Evolutionary conservation across 306 rosid genomes (phyloP).

Genomic region (Carpinus fangiana): DNA sequence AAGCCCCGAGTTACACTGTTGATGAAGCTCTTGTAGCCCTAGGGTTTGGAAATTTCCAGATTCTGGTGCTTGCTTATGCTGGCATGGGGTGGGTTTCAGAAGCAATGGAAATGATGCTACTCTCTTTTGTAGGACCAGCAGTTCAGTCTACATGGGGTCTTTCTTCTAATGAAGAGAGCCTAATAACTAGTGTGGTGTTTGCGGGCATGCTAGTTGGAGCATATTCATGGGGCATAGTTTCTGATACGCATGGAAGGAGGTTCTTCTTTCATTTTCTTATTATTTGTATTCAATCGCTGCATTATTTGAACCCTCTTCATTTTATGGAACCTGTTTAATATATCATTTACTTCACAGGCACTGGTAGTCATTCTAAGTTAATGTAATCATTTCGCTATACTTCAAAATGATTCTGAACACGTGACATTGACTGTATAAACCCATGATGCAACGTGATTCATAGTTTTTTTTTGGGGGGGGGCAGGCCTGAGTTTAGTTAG

Average conservation of each 20-base stretch:
- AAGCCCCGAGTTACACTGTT: slow-evolving; percentile 50
- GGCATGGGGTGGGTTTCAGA: slow-evolving; percentile 97
- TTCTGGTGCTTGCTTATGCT: slow-evolving; percentile 80
- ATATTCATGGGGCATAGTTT: slow-evolving; percentile 87
- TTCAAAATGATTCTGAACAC: background rate
- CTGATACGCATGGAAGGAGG: slow-evolving; percentile 92
- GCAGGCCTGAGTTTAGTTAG: background rate
- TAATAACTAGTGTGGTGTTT: slow-evolving; percentile 80
- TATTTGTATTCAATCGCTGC: background rate
- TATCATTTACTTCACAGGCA: background rate
- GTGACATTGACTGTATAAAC: slow-evolving; percentile 8
- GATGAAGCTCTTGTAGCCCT: slow-evolving; percentile 77
- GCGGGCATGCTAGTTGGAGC: slow-evolving; percentile 90
- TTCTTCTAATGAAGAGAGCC: slow-evolving; percentile 73
- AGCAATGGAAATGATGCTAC: slow-evolving; percentile 99
- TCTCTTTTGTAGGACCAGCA: slow-evolving; percentile 94
- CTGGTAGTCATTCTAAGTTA: background rate
- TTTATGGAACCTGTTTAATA: slow-evolving; percentile 7
- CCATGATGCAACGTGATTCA: background rate
- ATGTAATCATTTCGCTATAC: background rate
- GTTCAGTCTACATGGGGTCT: slow-evolving; percentile 81
- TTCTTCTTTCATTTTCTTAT: slow-evolving; percentile 12
- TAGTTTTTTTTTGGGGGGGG: background rate
- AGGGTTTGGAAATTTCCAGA: slow-evolving; percentile 91
- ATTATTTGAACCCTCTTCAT: slow-evolving; percentile 6